A percentile compares a stretch with the other conserved stretches of the same genome.
Conservation (phyloP, 495 filamentous ascomycete genomes). For the Corynascus novoguineensis region DNA sequence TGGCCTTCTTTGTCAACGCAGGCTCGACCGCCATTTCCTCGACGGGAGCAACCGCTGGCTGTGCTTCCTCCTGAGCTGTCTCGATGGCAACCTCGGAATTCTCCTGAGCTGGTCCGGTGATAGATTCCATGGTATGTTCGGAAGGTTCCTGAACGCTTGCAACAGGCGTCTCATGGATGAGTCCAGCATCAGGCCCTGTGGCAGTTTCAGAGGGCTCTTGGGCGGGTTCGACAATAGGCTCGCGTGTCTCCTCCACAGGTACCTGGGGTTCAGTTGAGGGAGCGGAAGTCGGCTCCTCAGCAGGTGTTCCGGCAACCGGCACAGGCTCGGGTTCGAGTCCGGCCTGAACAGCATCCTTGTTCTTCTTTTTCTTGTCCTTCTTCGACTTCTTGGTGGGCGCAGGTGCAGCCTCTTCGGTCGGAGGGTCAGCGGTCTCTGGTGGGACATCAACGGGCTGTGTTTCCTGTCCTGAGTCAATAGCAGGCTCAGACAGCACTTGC, state of each 20-base stretch:
- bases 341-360: slow-evolving; percentile 21
- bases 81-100: background rate
- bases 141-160: slow-evolving; percentile 1
- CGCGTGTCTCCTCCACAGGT: background rate
- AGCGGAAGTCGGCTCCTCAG: slow-evolving; percentile 5
- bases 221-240: background rate
- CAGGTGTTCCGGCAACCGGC: slow-evolving; percentile 12
- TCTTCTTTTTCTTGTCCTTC: slow-evolving; percentile 35
- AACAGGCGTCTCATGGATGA: background rate
- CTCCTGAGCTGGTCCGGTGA: too few species aligned
- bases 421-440: background rate
- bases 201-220: background rate
- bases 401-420: slow-evolving; percentile 8
- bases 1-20: slow-evolving; percentile 17
- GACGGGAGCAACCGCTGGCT: background rate
- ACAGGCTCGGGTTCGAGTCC: slow-evolving; percentile 18
- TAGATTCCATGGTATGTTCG: background rate
- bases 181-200: background rate
- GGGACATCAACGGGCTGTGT: background rate
- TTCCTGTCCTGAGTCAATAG: slow-evolving; percentile 1
- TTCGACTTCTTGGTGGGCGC: slow-evolving; percentile 20
- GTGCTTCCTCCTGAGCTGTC: background rate
- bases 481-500: background rate
- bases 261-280: background rate
- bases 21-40: background rate